Conservation (phyloP, 257 asterid genomes). For the Solanum pinnatisectum region DNA sequence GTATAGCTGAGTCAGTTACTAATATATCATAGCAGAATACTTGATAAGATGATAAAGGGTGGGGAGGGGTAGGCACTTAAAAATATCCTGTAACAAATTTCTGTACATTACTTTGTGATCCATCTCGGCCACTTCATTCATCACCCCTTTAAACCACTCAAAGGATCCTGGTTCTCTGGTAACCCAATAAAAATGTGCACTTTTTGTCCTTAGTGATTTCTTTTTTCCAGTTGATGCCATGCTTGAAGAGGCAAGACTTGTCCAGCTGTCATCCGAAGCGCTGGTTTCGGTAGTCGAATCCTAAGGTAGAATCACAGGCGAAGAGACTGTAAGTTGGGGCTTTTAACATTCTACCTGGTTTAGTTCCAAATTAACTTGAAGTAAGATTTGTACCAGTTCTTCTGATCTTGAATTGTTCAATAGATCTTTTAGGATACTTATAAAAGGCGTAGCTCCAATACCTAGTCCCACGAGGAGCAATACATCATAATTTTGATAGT, state of each 20-base stretch:
- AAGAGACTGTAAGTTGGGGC: neutral
- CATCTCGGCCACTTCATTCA: conserved; percentile 89
- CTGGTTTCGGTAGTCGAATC: conserved; percentile 70
- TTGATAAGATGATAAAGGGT: neutral
- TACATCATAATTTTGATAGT: conserved; percentile 73
- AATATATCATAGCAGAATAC: neutral
- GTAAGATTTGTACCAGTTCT: conserved; percentile 22
- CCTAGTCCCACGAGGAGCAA: conserved; percentile 92
- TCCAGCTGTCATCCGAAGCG: conserved; percentile 68
- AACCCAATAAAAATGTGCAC: conserved; percentile 86
- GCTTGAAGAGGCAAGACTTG: conserved; percentile 56
- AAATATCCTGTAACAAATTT: neutral
- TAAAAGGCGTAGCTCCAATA: conserved; percentile 92
- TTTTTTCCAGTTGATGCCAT: conserved; percentile 39
- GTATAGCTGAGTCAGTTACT: neutral
- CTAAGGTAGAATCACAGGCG: conserved; percentile 17
- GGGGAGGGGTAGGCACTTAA: neutral
- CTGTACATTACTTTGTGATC: conserved; percentile 57
- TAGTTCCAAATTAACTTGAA: neutral
- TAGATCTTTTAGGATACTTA: conserved; percentile 82
- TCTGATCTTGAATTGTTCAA: conserved; percentile 59
- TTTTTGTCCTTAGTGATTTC: conserved; percentile 39
- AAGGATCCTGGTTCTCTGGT: conserved; percentile 92
- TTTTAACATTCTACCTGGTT: neutral
- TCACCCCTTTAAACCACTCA: conserved; percentile 96